phyloP scores from a whole-genome alignment of 2,329 filamentous ascomycete species.

The Colletotrichum abscissum region DNA sequence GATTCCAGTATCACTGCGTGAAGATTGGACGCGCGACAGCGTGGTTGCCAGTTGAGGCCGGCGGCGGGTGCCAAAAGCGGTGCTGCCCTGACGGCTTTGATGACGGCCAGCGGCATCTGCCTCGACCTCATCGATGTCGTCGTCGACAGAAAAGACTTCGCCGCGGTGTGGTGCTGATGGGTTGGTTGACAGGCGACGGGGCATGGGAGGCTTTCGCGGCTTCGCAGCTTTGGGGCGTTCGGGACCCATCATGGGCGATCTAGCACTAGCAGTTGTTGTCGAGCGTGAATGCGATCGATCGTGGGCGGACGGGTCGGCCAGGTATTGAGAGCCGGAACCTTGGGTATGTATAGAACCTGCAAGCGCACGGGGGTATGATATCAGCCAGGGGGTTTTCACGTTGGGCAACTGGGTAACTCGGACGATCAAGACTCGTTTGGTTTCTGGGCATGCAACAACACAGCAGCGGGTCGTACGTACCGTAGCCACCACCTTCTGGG shows the following conservation, averaged over 20 bases:
- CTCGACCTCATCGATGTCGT: conserved; percentile 84
- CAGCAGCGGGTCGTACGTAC: conserved; percentile 51
- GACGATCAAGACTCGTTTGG: conserved; percentile 26
- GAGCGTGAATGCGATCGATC: conserved; percentile 52
- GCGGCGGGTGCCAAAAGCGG: conserved; percentile 46
- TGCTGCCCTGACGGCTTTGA: conserved; percentile 41
- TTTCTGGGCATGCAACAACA: conserved; percentile 29
- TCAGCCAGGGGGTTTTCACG: conserved; percentile 25
- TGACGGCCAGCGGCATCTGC: conserved; percentile 67
- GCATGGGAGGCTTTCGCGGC: conserved; percentile 78
- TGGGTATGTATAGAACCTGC: conserved; percentile 35
- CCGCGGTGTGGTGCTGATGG: conserved; percentile 79
- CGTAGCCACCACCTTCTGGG: conserved; percentile 65
- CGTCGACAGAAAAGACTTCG: conserved; percentile 90
- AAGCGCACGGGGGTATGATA: conserved; percentile 17
- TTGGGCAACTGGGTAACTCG: conserved; percentile 28
- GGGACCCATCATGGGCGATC: conserved; percentile 57
- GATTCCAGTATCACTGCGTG: conserved; percentile 42
- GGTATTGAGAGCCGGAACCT: conserved; percentile 38
- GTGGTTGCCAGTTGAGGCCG: conserved; percentile 45
- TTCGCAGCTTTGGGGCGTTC: conserved; percentile 63
- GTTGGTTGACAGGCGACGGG: conserved; percentile 80
- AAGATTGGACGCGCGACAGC: conserved; percentile 57
- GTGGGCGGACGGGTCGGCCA: conserved; percentile 49
- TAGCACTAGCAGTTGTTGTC: conserved; percentile 51